These are phyloP conservation scores for Neolentinus lepideus DNA, from an alignment of 1,284 basidiomycete species.

Conservation along the genomic window DNA sequence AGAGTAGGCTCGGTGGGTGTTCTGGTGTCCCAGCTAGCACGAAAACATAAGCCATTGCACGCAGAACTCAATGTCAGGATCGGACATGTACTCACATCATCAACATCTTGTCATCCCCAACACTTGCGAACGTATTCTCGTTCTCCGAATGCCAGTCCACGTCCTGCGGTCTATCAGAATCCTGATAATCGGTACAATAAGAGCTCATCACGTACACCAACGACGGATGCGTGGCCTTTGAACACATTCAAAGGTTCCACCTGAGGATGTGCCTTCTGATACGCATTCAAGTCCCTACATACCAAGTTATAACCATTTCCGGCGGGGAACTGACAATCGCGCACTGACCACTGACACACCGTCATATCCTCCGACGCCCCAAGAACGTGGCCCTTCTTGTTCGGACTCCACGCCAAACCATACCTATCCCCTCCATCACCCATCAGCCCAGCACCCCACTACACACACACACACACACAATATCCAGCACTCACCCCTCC, in stretches of 20 bases:
- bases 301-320: constrained; percentile 5
- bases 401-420: constrained; percentile 73
- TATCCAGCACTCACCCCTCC: constrained; percentile 69
- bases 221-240: constrained; percentile 83
- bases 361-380: constrained; percentile 96
- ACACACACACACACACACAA: constrained; percentile 4
- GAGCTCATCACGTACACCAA: constrained; percentile 58
- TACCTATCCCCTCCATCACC: neutral
- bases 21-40: constrained; percentile 86
- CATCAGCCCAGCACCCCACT: neutral
- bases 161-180: constrained; percentile 49
- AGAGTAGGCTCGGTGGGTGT: constrained; percentile 61
- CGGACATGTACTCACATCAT: constrained; percentile 78
- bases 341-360: constrained; percentile 83
- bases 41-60: neutral
- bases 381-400: constrained; percentile 78
- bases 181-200: neutral
- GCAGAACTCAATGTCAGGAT: constrained; percentile 9
- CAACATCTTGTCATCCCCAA: constrained; percentile 94
- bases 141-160: constrained; percentile 92
- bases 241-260: constrained; percentile 82
- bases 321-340: neutral
- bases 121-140: constrained; percentile 88
- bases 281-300: constrained; percentile 85
- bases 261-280: constrained; percentile 73